Percentiles rank a stretch among this genome's conserved stretches.
Conservation (phyloP, 768 basidiomycete species). For the Pleurotus citrinopileatus region DNA sequence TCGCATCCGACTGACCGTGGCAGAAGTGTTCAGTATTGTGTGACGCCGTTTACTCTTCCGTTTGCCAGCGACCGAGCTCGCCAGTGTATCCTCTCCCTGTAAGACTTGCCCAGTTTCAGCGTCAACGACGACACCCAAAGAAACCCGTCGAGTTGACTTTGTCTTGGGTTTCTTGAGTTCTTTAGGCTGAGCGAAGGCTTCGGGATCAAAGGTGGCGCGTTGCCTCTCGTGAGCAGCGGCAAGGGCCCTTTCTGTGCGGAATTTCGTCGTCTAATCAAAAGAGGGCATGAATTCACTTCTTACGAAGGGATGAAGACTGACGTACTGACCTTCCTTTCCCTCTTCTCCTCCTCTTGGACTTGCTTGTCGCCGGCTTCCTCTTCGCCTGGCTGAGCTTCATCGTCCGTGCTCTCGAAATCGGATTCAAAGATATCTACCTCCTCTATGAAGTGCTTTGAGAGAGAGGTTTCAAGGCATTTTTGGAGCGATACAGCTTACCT, state of each 20-base stretch:
- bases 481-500: constrained; percentile 33
- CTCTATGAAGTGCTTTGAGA: constrained; percentile 36
- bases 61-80: constrained; percentile 32
- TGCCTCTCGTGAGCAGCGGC: constrained; percentile 67
- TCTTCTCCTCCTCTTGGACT: constrained; percentile 60
- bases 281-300: constrained; percentile 3
- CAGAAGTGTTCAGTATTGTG: constrained; percentile 70
- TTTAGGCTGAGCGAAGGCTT: constrained; percentile 27
- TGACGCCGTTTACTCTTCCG: constrained; percentile 65
- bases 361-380: constrained; percentile 54
- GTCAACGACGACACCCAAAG: constrained; percentile 51
- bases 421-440: constrained; percentile 82
- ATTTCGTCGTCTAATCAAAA: constrained; percentile 44
- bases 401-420: constrained; percentile 86
- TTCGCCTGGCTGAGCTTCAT: constrained; percentile 54
- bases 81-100: constrained; percentile 23
- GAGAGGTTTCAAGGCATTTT: neutral
- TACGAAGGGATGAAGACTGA: neutral
- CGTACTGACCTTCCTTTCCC: constrained; percentile 41
- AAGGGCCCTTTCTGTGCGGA: constrained; percentile 58
- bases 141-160: constrained; percentile 43
- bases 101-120: constrained; percentile 62
- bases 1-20: constrained; percentile 62
- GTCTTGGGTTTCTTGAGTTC: constrained; percentile 22
- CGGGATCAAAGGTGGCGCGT: constrained; percentile 65